Conservation (phyloP, 805 yeast species). For the Candida lessepsii region DNA sequence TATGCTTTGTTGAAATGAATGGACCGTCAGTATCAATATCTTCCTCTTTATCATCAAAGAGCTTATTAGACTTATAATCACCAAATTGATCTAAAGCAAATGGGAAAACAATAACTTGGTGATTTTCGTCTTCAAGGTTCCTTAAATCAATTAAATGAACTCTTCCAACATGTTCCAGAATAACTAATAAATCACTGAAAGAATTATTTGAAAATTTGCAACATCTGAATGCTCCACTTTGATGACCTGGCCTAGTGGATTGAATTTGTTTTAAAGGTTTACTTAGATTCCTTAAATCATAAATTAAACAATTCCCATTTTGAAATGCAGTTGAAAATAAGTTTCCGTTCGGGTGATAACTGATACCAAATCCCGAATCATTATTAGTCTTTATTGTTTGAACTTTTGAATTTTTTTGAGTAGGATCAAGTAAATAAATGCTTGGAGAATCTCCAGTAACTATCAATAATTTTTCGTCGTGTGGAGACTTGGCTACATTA, state of each 20-base stretch:
- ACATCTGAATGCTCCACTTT: slow-evolving; percentile 67
- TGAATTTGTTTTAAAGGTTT: slow-evolving; percentile 53
- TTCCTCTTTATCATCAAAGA: slow-evolving; percentile 7
- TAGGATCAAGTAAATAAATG: slow-evolving; percentile 56
- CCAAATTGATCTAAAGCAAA: slow-evolving; percentile 43
- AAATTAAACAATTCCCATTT: slow-evolving; percentile 76
- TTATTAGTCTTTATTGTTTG: slow-evolving; percentile 52
- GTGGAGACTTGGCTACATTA: slow-evolving; percentile 65
- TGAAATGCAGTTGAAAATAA: slow-evolving; percentile 81
- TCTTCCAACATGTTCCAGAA: slow-evolving; percentile 83
- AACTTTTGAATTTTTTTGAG: slow-evolving; percentile 24
- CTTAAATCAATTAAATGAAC: slow-evolving; percentile 83
- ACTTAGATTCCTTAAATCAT: slow-evolving; percentile 65
- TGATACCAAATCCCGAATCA: slow-evolving; percentile 81
- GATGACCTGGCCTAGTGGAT: slow-evolving; percentile 57
- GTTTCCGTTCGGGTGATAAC: slow-evolving; percentile 72
- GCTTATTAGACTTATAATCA: slow-evolving; percentile 18
- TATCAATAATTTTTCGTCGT: slow-evolving; percentile 26
- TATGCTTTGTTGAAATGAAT: not conserved
- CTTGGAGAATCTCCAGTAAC: slow-evolving; percentile 79
- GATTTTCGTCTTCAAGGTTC: slow-evolving; percentile 52
- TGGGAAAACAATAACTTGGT: slow-evolving; percentile 74
- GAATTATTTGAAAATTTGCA: slow-evolving; percentile 50
- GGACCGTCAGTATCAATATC: slow-evolving; percentile 1
- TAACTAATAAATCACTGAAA: slow-evolving; percentile 70